Evolutionary conservation across 345 rosid genomes (phyloP).

Genomic region (Sonneratia alba): DNA sequence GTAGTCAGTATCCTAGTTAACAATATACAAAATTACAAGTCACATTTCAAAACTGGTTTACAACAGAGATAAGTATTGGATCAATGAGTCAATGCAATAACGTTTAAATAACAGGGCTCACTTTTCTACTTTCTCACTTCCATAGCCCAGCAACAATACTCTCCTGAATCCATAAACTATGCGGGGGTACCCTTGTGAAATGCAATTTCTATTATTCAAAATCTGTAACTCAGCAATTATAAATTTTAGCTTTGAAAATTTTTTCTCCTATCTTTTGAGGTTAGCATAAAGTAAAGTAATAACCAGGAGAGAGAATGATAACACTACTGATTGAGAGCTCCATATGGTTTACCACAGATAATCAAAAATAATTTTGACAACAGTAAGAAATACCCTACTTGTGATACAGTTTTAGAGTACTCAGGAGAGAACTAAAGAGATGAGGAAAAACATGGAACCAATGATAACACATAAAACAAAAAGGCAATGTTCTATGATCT

Average conservation of each 20-base stretch:
- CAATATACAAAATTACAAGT: not conserved
- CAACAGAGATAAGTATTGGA: not conserved
- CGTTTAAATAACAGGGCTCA: not conserved
- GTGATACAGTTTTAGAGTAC: not conserved
- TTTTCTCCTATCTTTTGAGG: not conserved
- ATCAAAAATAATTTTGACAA: not conserved
- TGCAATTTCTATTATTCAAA: not conserved
- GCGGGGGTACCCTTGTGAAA: not conserved
- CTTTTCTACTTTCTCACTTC: not conserved
- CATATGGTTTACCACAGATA: not conserved
- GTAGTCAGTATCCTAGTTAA: not conserved
- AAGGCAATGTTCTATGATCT: not conserved
- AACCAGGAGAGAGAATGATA: not conserved
- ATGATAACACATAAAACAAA: not conserved
- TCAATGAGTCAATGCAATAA: not conserved
- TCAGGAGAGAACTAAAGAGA: not conserved
- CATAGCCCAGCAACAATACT: not conserved
- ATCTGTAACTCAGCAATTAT: not conserved
- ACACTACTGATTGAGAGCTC: not conserved
- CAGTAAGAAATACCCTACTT: not conserved
- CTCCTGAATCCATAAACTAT: not conserved
- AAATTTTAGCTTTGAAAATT: not conserved
- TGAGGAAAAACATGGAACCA: not conserved
- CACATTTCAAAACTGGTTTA: not conserved
- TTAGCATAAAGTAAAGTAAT: not conserved